Conservation (phyloP, 495 filamentous ascomycete genomes). For the Aspergillus carlsbadensis region DNA sequence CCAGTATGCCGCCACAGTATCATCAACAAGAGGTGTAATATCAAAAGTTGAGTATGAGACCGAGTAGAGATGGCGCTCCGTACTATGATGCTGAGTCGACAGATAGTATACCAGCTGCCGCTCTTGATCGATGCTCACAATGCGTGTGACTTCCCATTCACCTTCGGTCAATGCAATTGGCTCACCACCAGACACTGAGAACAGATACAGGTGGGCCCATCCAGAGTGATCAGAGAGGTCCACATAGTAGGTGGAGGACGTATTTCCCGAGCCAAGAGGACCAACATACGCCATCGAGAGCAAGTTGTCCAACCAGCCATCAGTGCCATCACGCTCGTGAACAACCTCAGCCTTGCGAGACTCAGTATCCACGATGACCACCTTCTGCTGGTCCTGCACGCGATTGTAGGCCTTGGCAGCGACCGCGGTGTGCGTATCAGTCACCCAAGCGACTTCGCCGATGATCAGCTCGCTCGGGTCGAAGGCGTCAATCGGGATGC, state of each 20-base stretch:
- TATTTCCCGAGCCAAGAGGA: neutral
- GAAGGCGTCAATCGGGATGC: conserved; percentile 15
- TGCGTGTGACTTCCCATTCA: conserved; percentile 19
- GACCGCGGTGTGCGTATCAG: conserved; percentile 16
- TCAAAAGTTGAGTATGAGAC: conserved; percentile 19
- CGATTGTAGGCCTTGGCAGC: conserved; percentile 20
- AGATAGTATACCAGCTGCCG: conserved; percentile 20
- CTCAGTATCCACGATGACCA: conserved; percentile 13
- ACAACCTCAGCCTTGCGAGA: conserved; percentile 5
- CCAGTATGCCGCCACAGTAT: conserved; percentile 19
- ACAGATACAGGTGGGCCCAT: conserved; percentile 22
- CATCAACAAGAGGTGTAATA: conserved; percentile 18
- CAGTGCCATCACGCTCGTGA: conserved; percentile 20
- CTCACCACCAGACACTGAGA: conserved; percentile 13
- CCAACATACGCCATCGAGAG: conserved; percentile 19
- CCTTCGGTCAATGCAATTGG: conserved; percentile 16
- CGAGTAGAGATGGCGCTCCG: conserved; percentile 21
- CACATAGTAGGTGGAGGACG: conserved; percentile 16
- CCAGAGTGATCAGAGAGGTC: conserved; percentile 22
- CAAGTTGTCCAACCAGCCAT: conserved; percentile 24
- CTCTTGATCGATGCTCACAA: conserved; percentile 16
- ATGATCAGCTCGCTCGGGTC: conserved; percentile 18
- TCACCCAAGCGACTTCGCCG: conserved; percentile 21
- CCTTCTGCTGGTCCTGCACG: conserved; percentile 20
- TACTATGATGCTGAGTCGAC: conserved; percentile 22